These are phyloP conservation scores for Eimeria necatrix DNA, from an alignment of 169 alveolate species.

Conservation along the genomic window DNA sequence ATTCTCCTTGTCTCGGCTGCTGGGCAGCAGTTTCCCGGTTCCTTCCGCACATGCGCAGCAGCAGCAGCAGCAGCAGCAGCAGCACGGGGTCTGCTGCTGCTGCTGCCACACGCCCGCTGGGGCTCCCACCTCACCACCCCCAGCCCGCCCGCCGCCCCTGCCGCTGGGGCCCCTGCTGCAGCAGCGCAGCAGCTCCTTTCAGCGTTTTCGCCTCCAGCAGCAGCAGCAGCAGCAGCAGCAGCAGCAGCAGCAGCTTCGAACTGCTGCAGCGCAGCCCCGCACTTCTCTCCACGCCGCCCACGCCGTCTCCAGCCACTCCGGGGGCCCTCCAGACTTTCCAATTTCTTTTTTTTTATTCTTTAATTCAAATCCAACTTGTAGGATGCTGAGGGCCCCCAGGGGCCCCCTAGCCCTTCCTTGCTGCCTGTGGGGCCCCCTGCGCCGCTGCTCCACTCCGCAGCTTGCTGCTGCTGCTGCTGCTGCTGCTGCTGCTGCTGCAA, in stretches of 20 bases:
- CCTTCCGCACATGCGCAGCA: conserved; percentile 18
- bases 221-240: too few species aligned
- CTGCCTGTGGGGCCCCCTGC: neutral
- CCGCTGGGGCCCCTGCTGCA: neutral
- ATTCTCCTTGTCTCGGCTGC: neutral
- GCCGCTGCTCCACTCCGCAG: neutral
- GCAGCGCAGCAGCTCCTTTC: neutral
- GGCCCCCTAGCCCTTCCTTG: conserved; percentile 5
- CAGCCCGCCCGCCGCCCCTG: neutral
- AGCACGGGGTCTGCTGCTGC: conserved; percentile 9
- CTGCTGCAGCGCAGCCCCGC: too few species aligned
- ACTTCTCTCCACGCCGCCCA: too few species aligned
- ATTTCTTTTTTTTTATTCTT: neutral
- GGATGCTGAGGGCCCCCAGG: conserved; percentile 16
- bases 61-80: conserved; percentile 9
- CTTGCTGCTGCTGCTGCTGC: neutral
- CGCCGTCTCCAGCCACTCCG: neutral
- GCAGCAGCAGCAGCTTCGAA: too few species aligned
- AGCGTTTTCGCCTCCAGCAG: too few species aligned
- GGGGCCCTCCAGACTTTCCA: neutral
- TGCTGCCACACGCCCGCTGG: too few species aligned
- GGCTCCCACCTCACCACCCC: conserved; percentile 36
- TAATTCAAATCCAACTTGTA: neutral
- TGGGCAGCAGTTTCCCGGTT: neutral
- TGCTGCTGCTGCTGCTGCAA: neutral